Evolutionary conservation across 495 filamentous ascomycete genomes (phyloP), one percentile per base, ranked within the genome.

Genomic region (Penicillium daleae): DNA sequence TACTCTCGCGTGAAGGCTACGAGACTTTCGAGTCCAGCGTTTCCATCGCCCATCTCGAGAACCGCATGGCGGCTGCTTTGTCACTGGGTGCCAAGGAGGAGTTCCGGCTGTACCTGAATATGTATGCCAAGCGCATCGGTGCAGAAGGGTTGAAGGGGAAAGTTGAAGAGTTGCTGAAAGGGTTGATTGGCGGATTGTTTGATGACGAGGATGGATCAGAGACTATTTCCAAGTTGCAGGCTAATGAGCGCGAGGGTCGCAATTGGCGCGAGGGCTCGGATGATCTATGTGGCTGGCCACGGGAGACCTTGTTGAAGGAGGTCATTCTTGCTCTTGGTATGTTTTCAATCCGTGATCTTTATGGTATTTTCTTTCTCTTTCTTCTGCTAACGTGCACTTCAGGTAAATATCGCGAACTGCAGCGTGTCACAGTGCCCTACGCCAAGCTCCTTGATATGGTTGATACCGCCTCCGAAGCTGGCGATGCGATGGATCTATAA

Each of bases 91-190:
- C 93, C 0, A 88, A 87, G 65, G 93, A 97, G 39, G 95, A 98
- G 70, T 98, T 97, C 77, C 84, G 90, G 59, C 78, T 96, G 2
- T 97, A 97, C 68, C 75, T 98, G 6, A 88, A 92, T 64, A 98
- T 98, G 92, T 99, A 98, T 66, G 94, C 91, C 2, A 97, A 96
- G 77, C 86, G 96, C 4, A 86, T 99, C 29, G 95, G 96, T 1
- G 91, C 91, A 0, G 96, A 99, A 70, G 93, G 93, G 0, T 75
- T 92, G 64, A 87, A 87, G 67, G 80, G 82, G 39, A 99, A 98
- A 76, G 92, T 97, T 1, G 95, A 97, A 67, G 96, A 98, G 79
- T 74, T 99, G 8, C 75, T 97, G 33, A 87, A 90, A 60, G 87
- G 86, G 35, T 75, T 99, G 50, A 78, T 94, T 24, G 93, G 95